Base-by-base conservation (phyloP, 495 filamentous ascomycete species). In the Lepidopterella palustris region DNA sequence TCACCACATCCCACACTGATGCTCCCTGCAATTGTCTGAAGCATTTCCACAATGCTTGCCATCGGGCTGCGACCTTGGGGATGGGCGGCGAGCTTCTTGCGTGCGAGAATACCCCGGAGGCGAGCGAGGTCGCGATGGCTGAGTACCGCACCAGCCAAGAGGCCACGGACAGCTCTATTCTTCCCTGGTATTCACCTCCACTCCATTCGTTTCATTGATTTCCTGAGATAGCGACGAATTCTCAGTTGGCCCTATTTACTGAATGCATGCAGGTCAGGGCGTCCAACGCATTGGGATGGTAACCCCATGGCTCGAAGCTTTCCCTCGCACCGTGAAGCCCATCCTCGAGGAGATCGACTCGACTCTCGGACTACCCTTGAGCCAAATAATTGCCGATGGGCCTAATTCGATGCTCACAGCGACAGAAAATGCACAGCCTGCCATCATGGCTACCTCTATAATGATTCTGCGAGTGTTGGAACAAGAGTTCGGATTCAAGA, bases 201-300 rank as follows among this genome's bases (percentile, higher is more conserved):
- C 25, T 39, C 23, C 11, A 54, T 55, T 11, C 31, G 21, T 24
- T 35, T 18, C 24, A 35, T 55, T 26, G 15, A 48, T 32, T 13
- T 20, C 39, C 45, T 27, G 8, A n/a, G n/a, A n/a, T n/a, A n/a
- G n/a, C n/a, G n/a, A n/a, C n/a, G n/a, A n/a, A n/a, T n/a, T n/a
- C n/a, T n/a, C n/a, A n/a, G n/a, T n/a, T n/a, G n/a, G n/a, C n/a
- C n/a, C n/a, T n/a, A n/a, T n/a, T n/a, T 45, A 51, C 13, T 15
- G 57, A 66, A 21, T 32, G 25, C 21, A 9, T 24, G 42, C 71
- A 96, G 91, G 92, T 61, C 92, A 96, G 76, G 92, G 93, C 62
- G 92, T 96, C 11, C 93, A 98, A 71, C 84, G 88, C 67, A 87
- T 96, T 3, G 92, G 90, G 69, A 98, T 98, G 93, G 78, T 87